Conservation (phyloP, 495 filamentous ascomycete species). For the Lophiostoma macrostomum region DNA sequence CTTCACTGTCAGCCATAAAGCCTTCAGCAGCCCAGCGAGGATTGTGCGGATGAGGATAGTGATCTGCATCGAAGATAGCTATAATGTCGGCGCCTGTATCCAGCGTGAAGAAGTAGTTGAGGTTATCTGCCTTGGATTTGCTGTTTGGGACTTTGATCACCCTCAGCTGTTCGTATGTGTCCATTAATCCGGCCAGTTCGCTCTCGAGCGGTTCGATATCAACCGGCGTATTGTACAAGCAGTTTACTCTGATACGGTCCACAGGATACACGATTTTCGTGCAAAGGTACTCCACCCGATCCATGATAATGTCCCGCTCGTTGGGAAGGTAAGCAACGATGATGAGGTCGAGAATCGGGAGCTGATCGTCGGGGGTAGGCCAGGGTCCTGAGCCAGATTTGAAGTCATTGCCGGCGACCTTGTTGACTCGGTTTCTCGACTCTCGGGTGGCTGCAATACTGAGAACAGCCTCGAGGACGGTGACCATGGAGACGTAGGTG, state of each 20-base stretch:
- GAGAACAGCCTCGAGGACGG: too few species aligned
- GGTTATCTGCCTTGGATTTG: slow-evolving; percentile 45
- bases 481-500: too few species aligned
- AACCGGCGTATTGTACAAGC: slow-evolving; percentile 44
- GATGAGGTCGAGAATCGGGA: slow-evolving; percentile 42
- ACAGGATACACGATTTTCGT: slow-evolving; percentile 43
- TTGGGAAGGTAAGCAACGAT: slow-evolving; percentile 47
- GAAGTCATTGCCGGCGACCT: slow-evolving; percentile 38
- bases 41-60: slow-evolving; percentile 43
- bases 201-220: slow-evolving; percentile 41
- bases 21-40: slow-evolving; percentile 44
- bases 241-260: slow-evolving; percentile 41
- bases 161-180: slow-evolving; percentile 31
- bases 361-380: slow-evolving; percentile 39
- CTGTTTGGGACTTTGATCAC: slow-evolving; percentile 44
- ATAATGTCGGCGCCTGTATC: slow-evolving; percentile 40
- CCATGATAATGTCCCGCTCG: slow-evolving; percentile 46
- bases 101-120: slow-evolving; percentile 43
- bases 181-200: slow-evolving; percentile 32
- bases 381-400: too few species aligned
- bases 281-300: slow-evolving; percentile 40
- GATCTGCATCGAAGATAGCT: slow-evolving; percentile 45
- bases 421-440: slow-evolving; percentile 34
- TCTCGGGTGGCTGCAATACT: too few species aligned
- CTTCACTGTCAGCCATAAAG: slow-evolving; percentile 36